Evolutionary conservation across 164 flowering plant genomes (phyloP).

Genomic region (Nelumbo lutea): DNA sequence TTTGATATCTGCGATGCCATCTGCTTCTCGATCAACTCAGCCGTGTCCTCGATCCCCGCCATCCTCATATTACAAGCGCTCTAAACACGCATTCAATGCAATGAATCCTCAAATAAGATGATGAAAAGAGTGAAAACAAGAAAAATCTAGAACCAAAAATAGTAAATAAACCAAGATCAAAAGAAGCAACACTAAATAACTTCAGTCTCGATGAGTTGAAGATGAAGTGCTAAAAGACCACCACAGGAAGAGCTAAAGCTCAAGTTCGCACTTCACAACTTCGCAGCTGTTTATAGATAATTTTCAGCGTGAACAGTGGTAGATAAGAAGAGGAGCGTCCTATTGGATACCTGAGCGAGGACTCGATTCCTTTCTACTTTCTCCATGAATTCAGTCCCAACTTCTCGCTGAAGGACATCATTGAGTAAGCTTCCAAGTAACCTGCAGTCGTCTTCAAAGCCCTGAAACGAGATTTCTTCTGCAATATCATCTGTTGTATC

Average conservation of each 20-base stretch:
- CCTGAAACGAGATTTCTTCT: conserved; percentile 78
- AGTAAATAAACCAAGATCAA: background rate
- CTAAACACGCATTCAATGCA: too few relatives aligned
- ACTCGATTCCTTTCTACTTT: conserved; percentile 54
- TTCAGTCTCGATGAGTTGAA: too few relatives aligned
- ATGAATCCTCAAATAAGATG: background rate
- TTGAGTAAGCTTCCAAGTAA: conserved; percentile 64
- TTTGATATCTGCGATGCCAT: conserved; percentile 65
- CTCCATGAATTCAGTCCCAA: conserved; percentile 50
- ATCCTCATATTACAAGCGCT: conserved; percentile 65
- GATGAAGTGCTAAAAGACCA: background rate
- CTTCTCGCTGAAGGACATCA: conserved; percentile 71
- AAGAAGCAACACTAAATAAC: background rate
- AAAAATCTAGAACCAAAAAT: background rate
- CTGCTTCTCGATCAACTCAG: conserved; percentile 76
- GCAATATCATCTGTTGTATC: conserved; percentile 91
- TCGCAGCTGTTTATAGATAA: too few relatives aligned
- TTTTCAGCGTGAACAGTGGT: too few relatives aligned
- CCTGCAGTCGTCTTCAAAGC: conserved; percentile 73
- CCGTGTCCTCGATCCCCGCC: conserved; percentile 71
- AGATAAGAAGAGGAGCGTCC: too few relatives aligned
- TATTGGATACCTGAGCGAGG: conserved; percentile 58
- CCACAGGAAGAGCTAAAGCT: background rate
- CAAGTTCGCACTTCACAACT: too few relatives aligned
- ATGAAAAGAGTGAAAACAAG: background rate